Conservation (phyloP, 2,329 filamentous ascomycete species). For the Akanthomyces dipterigenus region DNA sequence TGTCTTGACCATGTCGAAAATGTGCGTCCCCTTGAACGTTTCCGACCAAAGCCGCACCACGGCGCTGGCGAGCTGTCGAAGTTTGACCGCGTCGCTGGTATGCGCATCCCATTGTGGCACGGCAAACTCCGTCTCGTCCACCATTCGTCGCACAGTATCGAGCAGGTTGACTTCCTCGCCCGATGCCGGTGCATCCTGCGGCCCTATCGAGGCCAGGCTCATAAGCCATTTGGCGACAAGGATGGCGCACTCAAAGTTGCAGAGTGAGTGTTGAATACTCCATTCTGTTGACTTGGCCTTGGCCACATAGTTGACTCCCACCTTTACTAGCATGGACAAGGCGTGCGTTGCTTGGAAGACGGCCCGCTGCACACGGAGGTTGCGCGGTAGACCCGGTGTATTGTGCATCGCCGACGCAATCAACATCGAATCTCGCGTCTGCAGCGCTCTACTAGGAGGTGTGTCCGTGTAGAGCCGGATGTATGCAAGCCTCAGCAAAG, state of each 20-base stretch:
- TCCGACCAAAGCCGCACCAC: constrained; percentile 56
- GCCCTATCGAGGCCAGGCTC: constrained; percentile 45
- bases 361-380: constrained; percentile 53
- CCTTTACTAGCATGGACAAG: constrained; percentile 58
- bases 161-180: constrained; percentile 48
- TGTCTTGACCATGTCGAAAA: constrained; percentile 53
- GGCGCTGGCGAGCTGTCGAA: constrained; percentile 50
- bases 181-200: constrained; percentile 42
- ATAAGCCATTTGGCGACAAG: constrained; percentile 55
- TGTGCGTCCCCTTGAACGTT: constrained; percentile 54
- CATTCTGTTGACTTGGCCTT: constrained; percentile 54
- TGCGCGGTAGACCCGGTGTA: constrained; percentile 52
- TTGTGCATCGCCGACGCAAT: constrained; percentile 56
- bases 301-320: constrained; percentile 56
- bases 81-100: constrained; percentile 41
- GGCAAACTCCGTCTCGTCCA: constrained; percentile 57
- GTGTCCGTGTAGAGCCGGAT: constrained; percentile 62
- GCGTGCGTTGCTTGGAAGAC: constrained; percentile 64
- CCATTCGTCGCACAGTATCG: constrained; percentile 49
- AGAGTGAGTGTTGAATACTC: constrained; percentile 57
- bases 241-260: constrained; percentile 56
- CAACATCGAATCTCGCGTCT: constrained; percentile 55
- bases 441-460: constrained; percentile 54
- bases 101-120: constrained; percentile 43
- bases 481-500: constrained; percentile 52